Base-by-base conservation (phyloP, 805 yeast species). In the Candida pseudoglaebosa region DNA sequence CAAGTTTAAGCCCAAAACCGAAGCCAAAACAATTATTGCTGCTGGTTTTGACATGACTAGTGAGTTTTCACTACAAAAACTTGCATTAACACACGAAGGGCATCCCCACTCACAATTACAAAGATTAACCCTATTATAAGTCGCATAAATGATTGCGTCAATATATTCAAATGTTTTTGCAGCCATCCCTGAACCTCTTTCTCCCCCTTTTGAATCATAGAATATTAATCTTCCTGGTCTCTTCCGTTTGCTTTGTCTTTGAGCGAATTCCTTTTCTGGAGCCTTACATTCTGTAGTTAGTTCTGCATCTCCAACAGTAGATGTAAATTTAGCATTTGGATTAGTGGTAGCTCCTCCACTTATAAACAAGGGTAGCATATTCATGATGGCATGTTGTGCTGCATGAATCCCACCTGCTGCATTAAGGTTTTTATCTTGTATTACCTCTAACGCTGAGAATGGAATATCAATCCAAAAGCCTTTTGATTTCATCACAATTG, bases 391-490 rank as follows among this genome's bases (percentile, higher is more conserved):
- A 65, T 93, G 99, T 47, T 89, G 91, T 0, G 96, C 95, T 2
- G 95, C 97, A 63, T 93, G 99, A n/a, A 93, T 86, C 0, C 93
- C 95, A 4, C 86, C 99, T 0, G 98, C 91, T 2, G 82, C 65
- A 41, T 77, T 84, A 32, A 93, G 61, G 2, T 67, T 50, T 47
- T 88, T 87, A 3, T 55, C 58, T 3, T 68, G 62, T 22, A 91
- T 67, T 2, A 79, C 43, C 1, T 78, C 79, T 10, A 90, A 53
- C 0, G 87, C 85, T n/a, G 52, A 51, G 3, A 59, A 54, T 0
- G 96, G 95, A 1, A 93, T 72, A 56, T 93, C 96, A 5, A 93
- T 73, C 98, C 98, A 93, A 24, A 91, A 70, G 0, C 99, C 99
- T 45, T 84, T 82, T 0, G 95, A 79, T 24, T 68, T 58, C 28